phyloP scores from a whole-genome alignment of 2,329 filamentous ascomycete genomes.

The Pseudopithomyces chartarum region DNA sequence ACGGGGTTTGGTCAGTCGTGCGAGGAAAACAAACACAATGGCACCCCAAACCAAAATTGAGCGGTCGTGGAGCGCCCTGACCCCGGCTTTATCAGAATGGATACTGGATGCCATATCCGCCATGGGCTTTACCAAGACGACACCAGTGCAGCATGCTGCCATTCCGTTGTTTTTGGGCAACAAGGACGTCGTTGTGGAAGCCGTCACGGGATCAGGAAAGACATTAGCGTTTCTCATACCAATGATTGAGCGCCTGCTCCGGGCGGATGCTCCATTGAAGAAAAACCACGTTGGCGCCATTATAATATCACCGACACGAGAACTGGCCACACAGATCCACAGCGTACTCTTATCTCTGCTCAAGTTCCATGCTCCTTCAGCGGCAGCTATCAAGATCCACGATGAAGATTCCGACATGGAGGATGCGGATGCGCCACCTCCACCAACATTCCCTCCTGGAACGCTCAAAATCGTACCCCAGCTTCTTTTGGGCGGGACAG shows the following conservation, averaged over 20 bases:
- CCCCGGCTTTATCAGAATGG: conserved; percentile 78
- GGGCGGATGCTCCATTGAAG: conserved; percentile 80
- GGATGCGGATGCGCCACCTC: conserved; percentile 45
- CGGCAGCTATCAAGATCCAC: conserved; percentile 65
- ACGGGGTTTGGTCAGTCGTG: not conserved
- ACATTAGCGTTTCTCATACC: conserved; percentile 72
- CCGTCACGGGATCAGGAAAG: conserved; percentile 48
- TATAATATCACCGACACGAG: conserved; percentile 89
- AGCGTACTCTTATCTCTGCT: conserved; percentile 77
- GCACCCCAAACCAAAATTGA: conserved; percentile 39
- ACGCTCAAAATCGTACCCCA: conserved; percentile 75
- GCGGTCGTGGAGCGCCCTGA: conserved; percentile 71
- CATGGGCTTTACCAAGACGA: conserved; percentile 88
- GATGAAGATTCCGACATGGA: conserved; percentile 50
- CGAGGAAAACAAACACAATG: conserved; percentile 25
- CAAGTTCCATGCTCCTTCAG: conserved; percentile 80
- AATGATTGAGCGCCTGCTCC: conserved; percentile 79
- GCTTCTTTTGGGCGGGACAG: conserved; percentile 77
- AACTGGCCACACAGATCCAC: conserved; percentile 89
- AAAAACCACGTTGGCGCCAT: conserved; percentile 90
- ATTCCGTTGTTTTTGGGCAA: conserved; percentile 87
- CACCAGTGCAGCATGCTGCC: conserved; percentile 91
- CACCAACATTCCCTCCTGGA: conserved; percentile 51
- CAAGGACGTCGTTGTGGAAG: conserved; percentile 91
- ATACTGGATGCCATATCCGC: conserved; percentile 79